Evolutionary conservation across 2,329 filamentous ascomycete genomes (phyloP).

Genomic region (Aspergillus flavus): DNA sequence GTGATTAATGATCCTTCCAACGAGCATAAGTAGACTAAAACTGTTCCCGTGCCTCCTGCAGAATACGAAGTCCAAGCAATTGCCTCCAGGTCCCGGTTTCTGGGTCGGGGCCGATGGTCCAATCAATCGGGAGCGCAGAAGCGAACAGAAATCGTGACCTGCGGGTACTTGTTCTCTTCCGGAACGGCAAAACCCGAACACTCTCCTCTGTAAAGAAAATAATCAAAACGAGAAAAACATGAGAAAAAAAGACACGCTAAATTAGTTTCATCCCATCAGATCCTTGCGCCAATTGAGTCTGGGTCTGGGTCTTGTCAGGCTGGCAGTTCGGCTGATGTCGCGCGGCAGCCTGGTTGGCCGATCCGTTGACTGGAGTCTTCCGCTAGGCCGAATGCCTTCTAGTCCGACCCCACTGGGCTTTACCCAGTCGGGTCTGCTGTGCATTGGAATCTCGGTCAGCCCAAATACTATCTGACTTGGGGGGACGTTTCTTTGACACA

Average conservation of each 20-base stretch:
- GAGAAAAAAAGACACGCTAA: neutral
- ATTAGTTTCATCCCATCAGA: neutral
- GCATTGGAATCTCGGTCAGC: conserved; percentile 8
- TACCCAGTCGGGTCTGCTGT: conserved; percentile 14
- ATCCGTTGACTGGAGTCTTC: neutral
- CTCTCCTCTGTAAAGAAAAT: neutral
- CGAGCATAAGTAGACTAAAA: neutral
- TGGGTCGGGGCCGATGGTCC: neutral
- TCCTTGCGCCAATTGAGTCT: neutral
- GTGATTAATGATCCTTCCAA: conserved; percentile 6
- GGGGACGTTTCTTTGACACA: neutral
- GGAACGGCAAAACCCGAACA: neutral
- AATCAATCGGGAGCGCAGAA: neutral
- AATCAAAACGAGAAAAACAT: neutral
- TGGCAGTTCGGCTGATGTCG: conserved; percentile 2
- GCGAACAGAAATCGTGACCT: neutral
- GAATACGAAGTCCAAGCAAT: conserved; percentile 5
- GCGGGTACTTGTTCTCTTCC: neutral
- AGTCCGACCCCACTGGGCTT: conserved; percentile 5
- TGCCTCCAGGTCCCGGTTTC: neutral
- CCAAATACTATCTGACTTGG: neutral
- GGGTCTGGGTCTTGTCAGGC: neutral
- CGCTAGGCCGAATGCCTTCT: neutral
- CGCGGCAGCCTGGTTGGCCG: neutral
- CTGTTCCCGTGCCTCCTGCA: neutral